Base-by-base conservation (phyloP, 176 grass and related monocot genomes). In the Juncus effusus region DNA sequence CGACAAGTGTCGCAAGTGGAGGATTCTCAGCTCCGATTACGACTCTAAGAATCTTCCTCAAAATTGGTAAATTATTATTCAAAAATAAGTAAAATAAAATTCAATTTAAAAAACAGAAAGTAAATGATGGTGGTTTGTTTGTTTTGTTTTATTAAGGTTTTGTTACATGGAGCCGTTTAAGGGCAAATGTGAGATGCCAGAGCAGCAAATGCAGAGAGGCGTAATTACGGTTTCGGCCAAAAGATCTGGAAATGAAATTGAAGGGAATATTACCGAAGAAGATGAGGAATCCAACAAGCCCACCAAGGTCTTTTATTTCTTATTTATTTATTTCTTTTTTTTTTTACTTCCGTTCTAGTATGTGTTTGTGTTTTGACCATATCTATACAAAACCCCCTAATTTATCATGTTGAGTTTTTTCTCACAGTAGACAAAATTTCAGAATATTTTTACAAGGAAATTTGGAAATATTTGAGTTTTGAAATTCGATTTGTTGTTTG, bases 131-230 rank as follows among this genome's bases (percentile, higher is more conserved):
- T 60, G 60, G 36, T 73, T 62, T 74, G 72, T n/a, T 40, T 39
- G 11, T 62, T 16, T 50, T 61, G 62, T 73, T 40, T 59, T 79
- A 38, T 77, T 77, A 53, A 95, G 91, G 91, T 95, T 95, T 66
- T 95, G 91, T 77, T 77, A 77, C 54, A 85, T 90, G 86, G 70
- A 77, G 71, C 91, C 91, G 16, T 95, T 87, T 65, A 78, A 77
- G 67, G 91, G 91, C 10, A 80, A 71, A 60, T 96, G 91, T 75
- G 74, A 75, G 40, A 44, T 60, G 78, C 68, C 76, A 75, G 86
- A 87, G 64, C 83, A 87, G 82, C 77, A 86, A 81, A 72, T 84
- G 69, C 70, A 47, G 2, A 77, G 47, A 61, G 86, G 63, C 56
- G 28, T 78, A 55, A 80, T 90, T 10, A 74, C 71, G 13, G 64